A percentile compares a stretch with the other conserved stretches of the same genome.
Evolutionary conservation across 805 yeast genomes (phyloP).

Genomic region (Barnettozyma wickerhamii): DNA sequence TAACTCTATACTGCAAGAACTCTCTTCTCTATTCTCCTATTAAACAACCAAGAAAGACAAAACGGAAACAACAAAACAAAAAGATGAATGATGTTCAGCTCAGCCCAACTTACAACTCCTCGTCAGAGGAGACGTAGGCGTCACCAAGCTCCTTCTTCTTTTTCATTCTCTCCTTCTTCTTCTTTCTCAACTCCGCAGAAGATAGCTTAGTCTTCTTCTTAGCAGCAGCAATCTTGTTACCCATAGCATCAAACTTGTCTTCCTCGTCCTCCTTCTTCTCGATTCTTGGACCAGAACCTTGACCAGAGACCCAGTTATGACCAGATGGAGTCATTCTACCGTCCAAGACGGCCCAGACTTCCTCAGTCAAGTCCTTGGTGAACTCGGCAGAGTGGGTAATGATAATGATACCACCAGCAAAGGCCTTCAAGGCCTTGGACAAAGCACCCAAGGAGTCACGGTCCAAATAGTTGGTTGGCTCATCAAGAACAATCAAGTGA

Average conservation of each 20-base stretch:
- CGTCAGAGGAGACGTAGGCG: slow-evolving; percentile 98
- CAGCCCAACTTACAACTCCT: slow-evolving; percentile 54
- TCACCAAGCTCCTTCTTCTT: slow-evolving; percentile 99
- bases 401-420: slow-evolving; percentile 99
- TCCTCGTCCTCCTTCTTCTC: slow-evolving; percentile 95
- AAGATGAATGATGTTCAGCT: not conserved
- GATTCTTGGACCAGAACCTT: slow-evolving; percentile 99
- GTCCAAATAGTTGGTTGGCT: slow-evolving; percentile 99
- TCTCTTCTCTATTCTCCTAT: not conserved
- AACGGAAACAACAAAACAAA: not conserved
- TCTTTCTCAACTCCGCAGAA: slow-evolving; percentile 99
- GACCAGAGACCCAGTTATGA: slow-evolving; percentile 99
- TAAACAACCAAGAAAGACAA: not conserved
- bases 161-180: slow-evolving; percentile 99
- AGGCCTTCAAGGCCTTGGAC: slow-evolving; percentile 96
- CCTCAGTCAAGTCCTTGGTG: slow-evolving; percentile 99
- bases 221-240: slow-evolving; percentile 96
- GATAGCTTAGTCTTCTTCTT: slow-evolving; percentile 98
- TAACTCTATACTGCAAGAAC: not conserved
- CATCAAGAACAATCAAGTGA: slow-evolving; percentile 98
- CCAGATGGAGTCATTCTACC: slow-evolving; percentile 99
- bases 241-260: slow-evolving; percentile 99
- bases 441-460: slow-evolving; percentile 99
- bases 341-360: slow-evolving; percentile 99
- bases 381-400: slow-evolving; percentile 99